Percentiles rank a stretch among this genome's conserved stretches.
Evolutionary conservation across 2,329 filamentous ascomycete species (phyloP).

Genomic region (Ophiosphaerella korrae): DNA sequence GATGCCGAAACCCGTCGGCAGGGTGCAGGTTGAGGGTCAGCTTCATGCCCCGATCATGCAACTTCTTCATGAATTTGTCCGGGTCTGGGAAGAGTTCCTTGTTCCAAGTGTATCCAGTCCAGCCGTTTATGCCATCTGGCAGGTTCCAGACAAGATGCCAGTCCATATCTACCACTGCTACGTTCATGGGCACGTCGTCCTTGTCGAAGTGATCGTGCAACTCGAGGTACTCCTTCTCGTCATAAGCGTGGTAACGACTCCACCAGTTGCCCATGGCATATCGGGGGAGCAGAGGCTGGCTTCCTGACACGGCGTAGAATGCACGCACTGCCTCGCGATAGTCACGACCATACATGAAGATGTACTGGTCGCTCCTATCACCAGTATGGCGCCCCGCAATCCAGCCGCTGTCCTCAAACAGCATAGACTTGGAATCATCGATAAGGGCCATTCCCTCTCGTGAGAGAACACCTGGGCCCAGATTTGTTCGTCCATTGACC

Average conservation of each 20-base stretch:
- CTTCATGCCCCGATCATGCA: conserved; percentile 60
- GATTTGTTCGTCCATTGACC: conserved; percentile 56
- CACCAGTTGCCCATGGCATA: conserved; percentile 70
- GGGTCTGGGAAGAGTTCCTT: conserved; percentile 63
- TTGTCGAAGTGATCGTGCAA: conserved; percentile 62
- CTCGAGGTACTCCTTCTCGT: conserved; percentile 59
- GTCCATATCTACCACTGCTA: conserved; percentile 69
- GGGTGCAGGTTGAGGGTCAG: conserved; percentile 67
- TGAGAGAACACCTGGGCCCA: conserved; percentile 60
- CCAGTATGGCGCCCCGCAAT: conserved; percentile 55
- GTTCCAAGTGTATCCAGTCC: conserved; percentile 69
- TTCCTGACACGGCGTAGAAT: conserved; percentile 62
- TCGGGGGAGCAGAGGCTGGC: conserved; percentile 61
- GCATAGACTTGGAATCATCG: conserved; percentile 62
- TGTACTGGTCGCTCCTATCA: conserved; percentile 61
- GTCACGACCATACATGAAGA: conserved; percentile 65
- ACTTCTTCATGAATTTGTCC: conserved; percentile 54
- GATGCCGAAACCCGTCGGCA: conserved; percentile 61
- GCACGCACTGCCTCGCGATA: conserved; percentile 60
- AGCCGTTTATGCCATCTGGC: conserved; percentile 51
- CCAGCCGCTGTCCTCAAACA: conserved; percentile 61
- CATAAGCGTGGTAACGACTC: conserved; percentile 66
- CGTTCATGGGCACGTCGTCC: conserved; percentile 61
- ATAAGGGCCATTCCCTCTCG: conserved; percentile 58
- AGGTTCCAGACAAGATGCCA: conserved; percentile 62